Evolutionary conservation across 495 filamentous ascomycete genomes (phyloP).

Genomic region (Chlorociboria aeruginascens): DNA sequence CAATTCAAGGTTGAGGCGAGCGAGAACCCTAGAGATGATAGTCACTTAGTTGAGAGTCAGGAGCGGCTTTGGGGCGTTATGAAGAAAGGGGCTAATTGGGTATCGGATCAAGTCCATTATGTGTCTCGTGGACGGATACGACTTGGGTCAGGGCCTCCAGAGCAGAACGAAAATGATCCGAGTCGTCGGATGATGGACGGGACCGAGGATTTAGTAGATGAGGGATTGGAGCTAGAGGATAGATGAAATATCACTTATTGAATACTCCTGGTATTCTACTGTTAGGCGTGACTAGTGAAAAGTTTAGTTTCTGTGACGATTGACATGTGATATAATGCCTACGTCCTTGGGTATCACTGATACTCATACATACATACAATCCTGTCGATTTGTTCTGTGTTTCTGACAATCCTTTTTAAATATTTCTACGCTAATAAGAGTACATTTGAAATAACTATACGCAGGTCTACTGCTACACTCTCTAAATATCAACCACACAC

Average conservation of each 20-base stretch:
- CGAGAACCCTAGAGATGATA: conserved; percentile 54
- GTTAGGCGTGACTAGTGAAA: too few species aligned
- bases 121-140: conserved; percentile 36
- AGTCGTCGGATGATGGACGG: conserved; percentile 45
- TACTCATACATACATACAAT: too few species aligned
- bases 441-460: too few species aligned
- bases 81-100: conserved; percentile 41
- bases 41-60: conserved; percentile 32
- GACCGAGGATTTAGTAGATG: conserved; percentile 44
- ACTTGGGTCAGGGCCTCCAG: conserved; percentile 18
- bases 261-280: too few species aligned
- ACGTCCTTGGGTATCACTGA: too few species aligned
- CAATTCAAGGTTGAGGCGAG: conserved; percentile 94
- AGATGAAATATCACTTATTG: conserved; percentile 16
- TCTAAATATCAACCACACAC: neutral
- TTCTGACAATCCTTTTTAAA: too few species aligned
- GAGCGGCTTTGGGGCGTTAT: conserved; percentile 61
- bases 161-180: conserved; percentile 3
- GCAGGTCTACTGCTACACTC: too few species aligned
- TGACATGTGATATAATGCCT: too few species aligned
- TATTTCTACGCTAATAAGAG: too few species aligned
- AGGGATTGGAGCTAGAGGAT: conserved; percentile 52
- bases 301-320: too few species aligned
- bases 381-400: too few species aligned
- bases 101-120: conserved; percentile 36